Evolutionary conservation across 306 rosid species (phyloP), one percentile per base, ranked within the genome.

Genomic region (Cajanus cajan): DNA sequence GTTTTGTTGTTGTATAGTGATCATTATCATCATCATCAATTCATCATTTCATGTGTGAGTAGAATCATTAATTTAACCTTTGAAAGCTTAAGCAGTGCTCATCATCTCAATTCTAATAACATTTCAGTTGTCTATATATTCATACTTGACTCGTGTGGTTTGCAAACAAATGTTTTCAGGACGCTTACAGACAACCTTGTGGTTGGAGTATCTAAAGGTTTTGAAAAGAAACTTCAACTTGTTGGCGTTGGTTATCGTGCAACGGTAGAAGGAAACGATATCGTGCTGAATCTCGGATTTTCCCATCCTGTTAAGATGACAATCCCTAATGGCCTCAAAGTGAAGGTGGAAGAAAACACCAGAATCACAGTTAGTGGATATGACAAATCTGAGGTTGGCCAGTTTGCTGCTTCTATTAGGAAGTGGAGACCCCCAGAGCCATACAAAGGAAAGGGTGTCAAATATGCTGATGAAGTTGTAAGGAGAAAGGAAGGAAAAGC

Each of bases 401-500:
- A 95, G 82, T 93, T 93, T 88, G 98, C 98, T 79, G 98, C 97
- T 59, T 88, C 98, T 0, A 81, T 93, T 66, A 86, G 98, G 85
- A 88, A 82, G 84, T 95, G 99, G 97, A 91, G 99, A 80, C 99
- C 99, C 14, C 99, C 99, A 8, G 99, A 95, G 76, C 99, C 99
- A 18, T 95, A 95, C 81, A 95, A 95, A 76, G 99, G 99, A 63
- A 95, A 95, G 88, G 99, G 99, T 84, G 84, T 95, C 68, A 95
- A 90, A 89, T 95, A 95, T 86, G 97, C 97, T 15, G 98, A 95
- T 74, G 97, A 95, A 85, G 19, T 95, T 37, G 74, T 95, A 14
- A 86, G 99, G 85, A 90, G 98, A 78, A 93, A 95, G 87, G 99
- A 93, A 78, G 98, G 98, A 50, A 95, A 95, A 80, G 99, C 97